These are phyloP conservation scores for Fusarium oxysporum DNA, from an alignment of 2,329 filamentous ascomycete species.

Conservation along the genomic window DNA sequence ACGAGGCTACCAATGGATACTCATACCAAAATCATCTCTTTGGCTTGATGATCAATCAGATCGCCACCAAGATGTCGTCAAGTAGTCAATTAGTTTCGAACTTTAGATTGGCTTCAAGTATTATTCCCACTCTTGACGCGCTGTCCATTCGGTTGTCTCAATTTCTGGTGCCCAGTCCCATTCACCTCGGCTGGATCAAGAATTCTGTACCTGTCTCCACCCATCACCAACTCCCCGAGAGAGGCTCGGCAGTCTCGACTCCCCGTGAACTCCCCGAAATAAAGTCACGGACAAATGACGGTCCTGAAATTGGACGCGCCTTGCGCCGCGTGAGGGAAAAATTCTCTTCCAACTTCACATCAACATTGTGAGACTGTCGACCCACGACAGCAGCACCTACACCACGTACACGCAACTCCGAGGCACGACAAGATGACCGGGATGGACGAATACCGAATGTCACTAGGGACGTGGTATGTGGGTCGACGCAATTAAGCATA, in stretches of 20 bases:
- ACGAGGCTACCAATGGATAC: neutral
- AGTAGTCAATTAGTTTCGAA: neutral
- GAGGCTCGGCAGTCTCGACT: neutral
- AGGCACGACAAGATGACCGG: neutral
- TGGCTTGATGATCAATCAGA: neutral
- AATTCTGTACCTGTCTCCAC: conserved; percentile 8
- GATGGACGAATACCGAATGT: neutral
- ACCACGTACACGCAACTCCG: neutral
- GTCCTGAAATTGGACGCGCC: neutral
- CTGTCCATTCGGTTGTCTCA: neutral
- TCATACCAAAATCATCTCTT: neutral
- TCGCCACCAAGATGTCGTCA: neutral
- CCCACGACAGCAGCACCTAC: neutral
- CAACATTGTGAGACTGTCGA: conserved; percentile 2
- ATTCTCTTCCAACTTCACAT: conserved; percentile 20
- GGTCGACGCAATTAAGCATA: conserved; percentile 34
- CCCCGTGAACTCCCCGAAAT: conserved; percentile 34
- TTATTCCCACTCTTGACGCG: neutral
- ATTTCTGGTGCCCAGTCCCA: neutral
- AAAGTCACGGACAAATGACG: conserved; percentile 21
- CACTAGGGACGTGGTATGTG: conserved; percentile 25
- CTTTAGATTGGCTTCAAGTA: neutral
- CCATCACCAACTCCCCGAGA: conserved; percentile 29
- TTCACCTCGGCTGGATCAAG: too few relatives aligned
- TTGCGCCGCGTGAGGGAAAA: conserved; percentile 4